Conservation (phyloP, 148 eudicot species). For the Nepenthes mirabilis region DNA sequence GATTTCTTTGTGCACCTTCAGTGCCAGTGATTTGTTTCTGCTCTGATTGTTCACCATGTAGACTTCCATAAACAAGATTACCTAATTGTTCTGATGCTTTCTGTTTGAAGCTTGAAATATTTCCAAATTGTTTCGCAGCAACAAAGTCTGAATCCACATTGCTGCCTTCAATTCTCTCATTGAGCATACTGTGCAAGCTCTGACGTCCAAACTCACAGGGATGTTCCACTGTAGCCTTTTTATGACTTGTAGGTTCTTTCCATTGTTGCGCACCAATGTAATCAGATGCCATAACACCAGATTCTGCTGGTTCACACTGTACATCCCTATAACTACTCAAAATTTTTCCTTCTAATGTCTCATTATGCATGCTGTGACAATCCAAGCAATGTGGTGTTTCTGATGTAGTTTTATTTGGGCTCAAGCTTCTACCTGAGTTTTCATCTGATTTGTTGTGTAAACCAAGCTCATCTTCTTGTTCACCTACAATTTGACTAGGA, state of each 20-base stretch:
- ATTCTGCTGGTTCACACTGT: constrained; percentile 4
- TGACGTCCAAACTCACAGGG: background rate
- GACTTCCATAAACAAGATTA: constrained; percentile 1
- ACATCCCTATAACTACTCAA: background rate
- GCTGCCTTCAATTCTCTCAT: background rate
- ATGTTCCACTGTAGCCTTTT: constrained; percentile 5
- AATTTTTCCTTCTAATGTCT: background rate
- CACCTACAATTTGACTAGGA: background rate
- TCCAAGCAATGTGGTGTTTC: constrained; percentile 2
- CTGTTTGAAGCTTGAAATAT: background rate
- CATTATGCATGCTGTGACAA: background rate
- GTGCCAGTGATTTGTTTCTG: constrained; percentile 4
- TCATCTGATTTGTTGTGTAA: too few species aligned
- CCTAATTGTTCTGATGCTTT: constrained; percentile 1
- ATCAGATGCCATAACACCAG: constrained; percentile 1
- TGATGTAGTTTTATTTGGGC: too few species aligned
- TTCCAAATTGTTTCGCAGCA: background rate
- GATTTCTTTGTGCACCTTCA: constrained; percentile 15
- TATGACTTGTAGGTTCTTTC: constrained; percentile 1
- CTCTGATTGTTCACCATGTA: constrained; percentile 7
- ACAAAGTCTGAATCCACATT: constrained; percentile 1
- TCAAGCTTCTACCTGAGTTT: background rate
- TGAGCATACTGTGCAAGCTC: background rate
- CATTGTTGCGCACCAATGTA: background rate
- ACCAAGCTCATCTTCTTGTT: background rate